These are phyloP conservation scores for Cryphonectria radicalis DNA, from an alignment of 2,329 filamentous ascomycete genomes.

Conservation along the genomic window DNA sequence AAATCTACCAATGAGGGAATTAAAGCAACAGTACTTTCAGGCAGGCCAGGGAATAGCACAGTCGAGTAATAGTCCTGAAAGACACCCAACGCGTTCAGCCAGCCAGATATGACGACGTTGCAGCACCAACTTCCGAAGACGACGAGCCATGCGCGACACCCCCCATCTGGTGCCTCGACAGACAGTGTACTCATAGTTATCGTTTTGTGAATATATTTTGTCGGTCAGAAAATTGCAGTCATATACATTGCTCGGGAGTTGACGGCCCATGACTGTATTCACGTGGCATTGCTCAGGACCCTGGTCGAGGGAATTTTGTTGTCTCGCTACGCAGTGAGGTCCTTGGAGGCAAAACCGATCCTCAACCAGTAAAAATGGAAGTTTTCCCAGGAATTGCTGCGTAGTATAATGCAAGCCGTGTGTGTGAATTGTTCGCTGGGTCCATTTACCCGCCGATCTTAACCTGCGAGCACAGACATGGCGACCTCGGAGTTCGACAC, in stretches of 20 bases:
- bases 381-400: background rate
- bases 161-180: constrained; percentile 30
- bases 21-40: constrained; percentile 53
- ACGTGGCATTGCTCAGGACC: background rate
- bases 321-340: background rate
- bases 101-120: constrained; percentile 33
- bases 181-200: background rate
- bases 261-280: background rate
- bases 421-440: background rate
- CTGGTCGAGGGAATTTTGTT: background rate
- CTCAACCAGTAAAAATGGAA: background rate
- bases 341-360: background rate
- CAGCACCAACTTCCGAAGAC: constrained; percentile 34
- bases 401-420: background rate
- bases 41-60: constrained; percentile 45
- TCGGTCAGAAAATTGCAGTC: background rate
- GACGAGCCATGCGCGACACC: constrained; percentile 33
- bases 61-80: constrained; percentile 56
- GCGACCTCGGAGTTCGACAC: background rate
- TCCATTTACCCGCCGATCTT: background rate
- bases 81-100: constrained; percentile 40
- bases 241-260: background rate
- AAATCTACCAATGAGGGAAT: constrained; percentile 52
- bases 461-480: background rate
- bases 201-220: background rate